Evolutionary conservation across 2,329 filamentous ascomycete genomes (phyloP), one percentile per base, ranked within the genome.

Genomic region (Hyphodiscus sp.): DNA sequence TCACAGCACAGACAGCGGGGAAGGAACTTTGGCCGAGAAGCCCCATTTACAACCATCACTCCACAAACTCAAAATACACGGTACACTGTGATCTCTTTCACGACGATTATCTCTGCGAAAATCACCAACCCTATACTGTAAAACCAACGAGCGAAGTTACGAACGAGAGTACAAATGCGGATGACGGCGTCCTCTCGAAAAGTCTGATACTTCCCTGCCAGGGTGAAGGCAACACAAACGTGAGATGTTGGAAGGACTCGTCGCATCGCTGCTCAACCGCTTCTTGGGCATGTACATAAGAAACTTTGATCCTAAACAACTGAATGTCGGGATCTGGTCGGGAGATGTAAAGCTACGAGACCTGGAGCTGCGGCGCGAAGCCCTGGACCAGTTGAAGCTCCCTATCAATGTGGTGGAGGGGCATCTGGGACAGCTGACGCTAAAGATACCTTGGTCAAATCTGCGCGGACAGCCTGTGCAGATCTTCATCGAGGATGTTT

Each of bases 281-380:
- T 97, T 99, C 74, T 76, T 99, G 82, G 95, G 94, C 80, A 96
- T 97, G 87, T 99, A 99, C 73, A 92, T 99, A 73, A 91, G 95
- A 80, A 97, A 99, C 74, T 99, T 99, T 70, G 94, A 99, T 72
- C 90, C 94, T 51, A 87, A 90, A 67, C 94, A 99, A 76, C 81
- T 99, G 61, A 99, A 99, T 70, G 91, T 99, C 59, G 94, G 95
- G 59, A 99, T 99, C 67, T 99, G 92, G 94, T 95, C 89, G 20
- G 94, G 95, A 65, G 94, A 99, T 75, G 94, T 99, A 66, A 96
- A 95, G 74, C 80, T 99, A 45, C 85, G 86, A 56, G 86, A 99
- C 66, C 85, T 99, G 55, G 89, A 99, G 74, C 80, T 99, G 47
- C 89, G 91, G 52, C 83, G 89, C 54, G 94, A 99, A 77, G 94